Base-by-base conservation (phyloP, 2,329 filamentous ascomycete genomes). In the Talaromyces rugulosus region DNA sequence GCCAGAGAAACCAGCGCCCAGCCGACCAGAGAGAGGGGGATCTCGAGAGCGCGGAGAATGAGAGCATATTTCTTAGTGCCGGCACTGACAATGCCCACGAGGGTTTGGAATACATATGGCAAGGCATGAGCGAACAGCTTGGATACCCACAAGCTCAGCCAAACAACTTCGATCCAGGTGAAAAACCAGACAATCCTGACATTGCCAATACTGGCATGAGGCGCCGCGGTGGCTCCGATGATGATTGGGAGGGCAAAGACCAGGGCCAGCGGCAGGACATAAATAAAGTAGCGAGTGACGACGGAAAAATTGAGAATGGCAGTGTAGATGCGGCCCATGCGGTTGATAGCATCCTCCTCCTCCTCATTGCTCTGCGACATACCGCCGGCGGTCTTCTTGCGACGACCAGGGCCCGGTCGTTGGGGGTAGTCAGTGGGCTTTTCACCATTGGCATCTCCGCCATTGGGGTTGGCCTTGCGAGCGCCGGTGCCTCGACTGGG, bases 161-260 rank as follows among this genome's bases (percentile, higher is more conserved):
- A 89, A 59, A 88, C 78, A 54, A 88, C 80, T 71, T 88, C 85
- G 42, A 88, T 76, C 86, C 86, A 89, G 18, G 81, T 80, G 75
- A 87, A 89, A 74, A 89, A 85, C 80, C 83, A 86, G 59, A 82
- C 77, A 47, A 87, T 78, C 7, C 80, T 75, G 4, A 87, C 84
- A 27, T 81, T 81, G 16, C 82, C 83, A 64, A 87, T 83, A 31
- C 73, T 77, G 7, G 81, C 80, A 54, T 78, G 62, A 34, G 71
- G 69, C 33, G 81, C 78, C 40, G 70, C 79, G 0, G 82, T 84
- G 5, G 82, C 82, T n/a, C 85, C 84, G 16, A 88, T 75, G 63
- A 88, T 83, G 65, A 89, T 87, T 5, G 86, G 86, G 47, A 88
- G 78, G 1, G 86, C 85, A 61, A 89, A 80, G n/a, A 84, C 66